phyloP scores from a whole-genome alignment of 306 rosid species.

The Macrotyloma uniflorum region DNA sequence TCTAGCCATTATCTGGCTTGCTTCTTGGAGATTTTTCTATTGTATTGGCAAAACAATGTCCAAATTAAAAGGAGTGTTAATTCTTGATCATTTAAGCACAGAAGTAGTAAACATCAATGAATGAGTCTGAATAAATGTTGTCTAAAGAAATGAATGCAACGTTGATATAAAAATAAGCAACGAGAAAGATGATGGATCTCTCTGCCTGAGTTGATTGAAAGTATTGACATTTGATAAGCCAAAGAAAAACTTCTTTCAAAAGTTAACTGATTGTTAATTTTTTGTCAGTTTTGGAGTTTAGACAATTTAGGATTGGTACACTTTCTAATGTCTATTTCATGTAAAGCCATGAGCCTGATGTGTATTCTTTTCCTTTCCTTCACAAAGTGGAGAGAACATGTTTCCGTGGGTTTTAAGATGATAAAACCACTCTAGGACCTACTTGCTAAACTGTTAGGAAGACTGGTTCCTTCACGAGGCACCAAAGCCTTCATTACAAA shows the following conservation, averaged over 20 bases:
- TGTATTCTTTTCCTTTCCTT: background rate
- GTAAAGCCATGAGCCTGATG: background rate
- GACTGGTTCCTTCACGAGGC: background rate
- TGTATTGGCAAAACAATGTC: background rate
- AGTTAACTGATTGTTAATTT: background rate
- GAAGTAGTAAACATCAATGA: too few relatives aligned
- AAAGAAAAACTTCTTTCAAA: background rate
- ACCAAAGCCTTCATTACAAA: background rate
- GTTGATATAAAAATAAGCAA: background rate
- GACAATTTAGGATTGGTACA: background rate
- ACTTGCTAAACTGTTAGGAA: background rate
- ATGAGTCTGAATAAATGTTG: too few relatives aligned
- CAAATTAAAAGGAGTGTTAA: background rate
- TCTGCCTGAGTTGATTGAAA: background rate
- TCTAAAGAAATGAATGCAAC: background rate
- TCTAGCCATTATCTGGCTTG: background rate
- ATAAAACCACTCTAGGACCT: background rate
- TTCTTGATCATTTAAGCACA: slow-evolving; percentile 7
- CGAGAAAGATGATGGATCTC: background rate
- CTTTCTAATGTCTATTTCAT: background rate
- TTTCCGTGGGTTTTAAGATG: background rate
- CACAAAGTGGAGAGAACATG: background rate
- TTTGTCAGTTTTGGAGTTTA: background rate
- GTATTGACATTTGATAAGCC: slow-evolving; percentile 5
- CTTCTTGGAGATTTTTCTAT: background rate